These are phyloP conservation scores for Rhodotorula glutinis DNA, from an alignment of 1,284 basidiomycete genomes.

Conservation along the genomic window DNA sequence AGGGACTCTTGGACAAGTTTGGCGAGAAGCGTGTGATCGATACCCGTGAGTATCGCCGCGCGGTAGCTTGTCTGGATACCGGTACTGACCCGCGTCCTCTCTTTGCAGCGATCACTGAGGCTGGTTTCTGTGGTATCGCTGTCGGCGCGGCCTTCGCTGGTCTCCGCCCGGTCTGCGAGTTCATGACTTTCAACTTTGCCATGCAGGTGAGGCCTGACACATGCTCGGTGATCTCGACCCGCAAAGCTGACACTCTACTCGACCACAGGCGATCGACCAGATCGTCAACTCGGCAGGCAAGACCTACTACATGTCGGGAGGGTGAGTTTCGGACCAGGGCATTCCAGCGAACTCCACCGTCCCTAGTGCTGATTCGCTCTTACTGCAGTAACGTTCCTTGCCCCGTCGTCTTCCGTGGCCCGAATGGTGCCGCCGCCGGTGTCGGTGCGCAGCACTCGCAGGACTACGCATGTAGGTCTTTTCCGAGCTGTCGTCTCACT, in stretches of 20 bases:
- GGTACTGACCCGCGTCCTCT: too few relatives aligned
- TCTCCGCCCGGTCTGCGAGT: constrained; percentile 96
- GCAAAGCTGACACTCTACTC: too few relatives aligned
- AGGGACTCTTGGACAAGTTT: constrained; percentile 98
- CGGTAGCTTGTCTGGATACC: too few relatives aligned
- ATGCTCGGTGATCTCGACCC: constrained; percentile 44
- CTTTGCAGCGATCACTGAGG: constrained; percentile 57
- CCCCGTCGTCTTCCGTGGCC: constrained; percentile 98
- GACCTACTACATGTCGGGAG: constrained; percentile 99
- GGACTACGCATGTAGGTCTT: constrained; percentile 51
- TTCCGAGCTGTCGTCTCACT: too few relatives aligned
- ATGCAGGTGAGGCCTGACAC: constrained; percentile 61
- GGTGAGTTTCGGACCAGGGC: constrained; percentile 59
- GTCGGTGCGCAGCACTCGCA: constrained; percentile 71
- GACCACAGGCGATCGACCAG: constrained; percentile 83
- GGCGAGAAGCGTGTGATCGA: constrained; percentile 98
- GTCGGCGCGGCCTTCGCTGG: constrained; percentile 92
- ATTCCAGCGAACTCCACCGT: not conserved
- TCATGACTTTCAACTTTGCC: constrained; percentile 95
- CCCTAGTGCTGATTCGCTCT: not conserved
- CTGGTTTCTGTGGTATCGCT: constrained; percentile 97
- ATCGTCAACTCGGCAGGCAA: constrained; percentile 99
- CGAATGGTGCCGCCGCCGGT: constrained; percentile 96
- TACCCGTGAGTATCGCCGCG: constrained; percentile 43
- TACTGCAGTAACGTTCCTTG: constrained; percentile 58